Percentiles rank a stretch among this genome's conserved stretches.
phyloP scores from a whole-genome alignment of 345 rosid genomes.

The Balakata baccata region DNA sequence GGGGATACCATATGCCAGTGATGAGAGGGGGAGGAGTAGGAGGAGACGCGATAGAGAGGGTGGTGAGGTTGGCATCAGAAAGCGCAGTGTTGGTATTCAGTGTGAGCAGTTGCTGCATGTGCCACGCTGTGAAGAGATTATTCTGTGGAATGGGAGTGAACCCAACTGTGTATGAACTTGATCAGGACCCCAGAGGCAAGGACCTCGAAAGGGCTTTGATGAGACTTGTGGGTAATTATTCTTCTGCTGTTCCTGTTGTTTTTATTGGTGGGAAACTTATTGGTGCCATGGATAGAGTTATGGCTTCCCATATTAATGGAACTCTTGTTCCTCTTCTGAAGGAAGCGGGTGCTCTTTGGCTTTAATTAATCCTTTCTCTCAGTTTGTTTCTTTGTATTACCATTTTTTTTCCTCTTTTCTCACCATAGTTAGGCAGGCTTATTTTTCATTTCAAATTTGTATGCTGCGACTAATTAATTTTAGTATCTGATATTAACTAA shows the following conservation, averaged over 20 bases:
- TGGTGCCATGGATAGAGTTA: slow-evolving; percentile 63
- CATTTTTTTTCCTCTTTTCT: background rate
- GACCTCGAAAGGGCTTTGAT: slow-evolving; percentile 50
- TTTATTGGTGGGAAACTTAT: slow-evolving; percentile 64
- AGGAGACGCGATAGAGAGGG: slow-evolving; percentile 44
- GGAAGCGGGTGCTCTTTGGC: slow-evolving; percentile 81
- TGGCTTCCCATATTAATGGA: slow-evolving; percentile 65
- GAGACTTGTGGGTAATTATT: slow-evolving; percentile 22
- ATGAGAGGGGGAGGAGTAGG: slow-evolving; percentile 20
- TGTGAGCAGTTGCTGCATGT: slow-evolving; percentile 64
- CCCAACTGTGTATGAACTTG: slow-evolving; percentile 59
- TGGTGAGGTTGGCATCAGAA: slow-evolving; percentile 48
- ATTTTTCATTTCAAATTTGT: too few species aligned
- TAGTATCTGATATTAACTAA: too few species aligned
- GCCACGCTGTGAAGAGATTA: slow-evolving; percentile 67
- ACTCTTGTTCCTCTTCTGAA: slow-evolving; percentile 62
- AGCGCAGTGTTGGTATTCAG: slow-evolving; percentile 71
- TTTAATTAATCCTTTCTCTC: slow-evolving; percentile 20
- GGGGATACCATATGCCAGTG: slow-evolving; percentile 21
- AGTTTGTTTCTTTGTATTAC: background rate
- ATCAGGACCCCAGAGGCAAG: slow-evolving; percentile 52
- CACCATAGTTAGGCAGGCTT: background rate
- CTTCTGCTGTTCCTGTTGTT: slow-evolving; percentile 43
- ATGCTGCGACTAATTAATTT: too few species aligned
- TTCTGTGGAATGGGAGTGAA: slow-evolving; percentile 71